phyloP scores from a whole-genome alignment of 306 rosid species.

The Cercis canadensis region DNA sequence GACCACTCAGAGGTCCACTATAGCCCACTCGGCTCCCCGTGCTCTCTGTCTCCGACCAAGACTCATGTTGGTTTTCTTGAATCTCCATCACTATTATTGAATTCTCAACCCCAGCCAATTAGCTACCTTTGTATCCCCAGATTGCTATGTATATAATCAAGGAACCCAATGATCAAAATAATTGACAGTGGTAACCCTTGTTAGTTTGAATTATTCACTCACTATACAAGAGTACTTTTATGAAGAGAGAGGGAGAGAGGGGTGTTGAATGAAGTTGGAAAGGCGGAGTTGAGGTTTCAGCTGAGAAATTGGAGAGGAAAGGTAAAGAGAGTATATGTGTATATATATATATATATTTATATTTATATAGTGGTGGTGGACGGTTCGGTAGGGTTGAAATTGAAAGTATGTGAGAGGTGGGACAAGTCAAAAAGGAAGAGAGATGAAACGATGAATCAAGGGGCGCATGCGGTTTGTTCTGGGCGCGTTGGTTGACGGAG shows the following conservation, averaged over 20 bases:
- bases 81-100: slow-evolving; percentile 56
- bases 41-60: slow-evolving; percentile 68
- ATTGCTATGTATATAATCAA: too few species aligned
- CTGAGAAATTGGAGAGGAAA: not conserved
- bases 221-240: too few species aligned
- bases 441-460: slow-evolving; percentile 31
- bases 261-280: not conserved
- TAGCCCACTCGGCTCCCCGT: slow-evolving; percentile 54
- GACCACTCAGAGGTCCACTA: slow-evolving; percentile 76
- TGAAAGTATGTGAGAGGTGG: not conserved
- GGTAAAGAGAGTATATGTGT: not conserved
- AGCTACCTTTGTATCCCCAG: not conserved
- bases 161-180: too few species aligned
- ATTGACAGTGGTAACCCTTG: not conserved
- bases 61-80: slow-evolving; percentile 53
- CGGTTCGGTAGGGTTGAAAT: slow-evolving; percentile 24
- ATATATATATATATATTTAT: not conserved
- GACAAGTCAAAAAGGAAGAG: slow-evolving; percentile 54
- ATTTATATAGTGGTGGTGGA: not conserved
- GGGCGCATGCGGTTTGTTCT: slow-evolving; percentile 62
- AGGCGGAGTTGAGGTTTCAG: not conserved
- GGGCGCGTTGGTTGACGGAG: slow-evolving; percentile 43
- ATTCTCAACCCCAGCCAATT: too few species aligned
- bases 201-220: too few species aligned
- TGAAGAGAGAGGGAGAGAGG: too few species aligned